phyloP scores from a whole-genome alignment of 2,329 filamentous ascomycete species.

The Corniculantispora saksenae region DNA sequence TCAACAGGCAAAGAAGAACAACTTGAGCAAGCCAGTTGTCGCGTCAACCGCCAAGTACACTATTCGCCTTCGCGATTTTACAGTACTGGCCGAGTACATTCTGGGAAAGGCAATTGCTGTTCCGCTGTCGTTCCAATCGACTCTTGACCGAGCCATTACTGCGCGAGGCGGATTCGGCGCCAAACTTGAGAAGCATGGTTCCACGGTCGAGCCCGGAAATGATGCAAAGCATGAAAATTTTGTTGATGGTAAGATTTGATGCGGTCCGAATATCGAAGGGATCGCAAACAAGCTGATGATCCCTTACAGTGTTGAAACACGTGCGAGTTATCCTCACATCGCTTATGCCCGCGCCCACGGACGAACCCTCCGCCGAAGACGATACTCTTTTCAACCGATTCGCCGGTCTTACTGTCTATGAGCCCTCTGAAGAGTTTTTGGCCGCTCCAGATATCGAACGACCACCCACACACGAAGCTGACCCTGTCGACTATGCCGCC shows the following conservation, averaged over 20 bases:
- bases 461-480: conserved; percentile 29
- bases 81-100: conserved; percentile 21
- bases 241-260: neutral
- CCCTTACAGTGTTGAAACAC: conserved; percentile 6
- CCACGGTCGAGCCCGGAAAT: neutral
- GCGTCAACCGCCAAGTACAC: conserved; percentile 1
- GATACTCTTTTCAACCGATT: neutral
- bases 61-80: conserved; percentile 25
- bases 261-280: no score
- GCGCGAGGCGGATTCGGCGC: conserved; percentile 23
- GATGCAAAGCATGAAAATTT: conserved; percentile 16
- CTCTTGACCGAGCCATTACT: conserved; percentile 24
- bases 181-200: conserved; percentile 9
- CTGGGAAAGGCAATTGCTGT: conserved; percentile 18
- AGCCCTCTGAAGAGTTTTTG: conserved; percentile 26
- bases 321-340: conserved; percentile 23
- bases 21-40: neutral
- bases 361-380: neutral
- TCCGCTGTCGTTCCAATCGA: conserved; percentile 16
- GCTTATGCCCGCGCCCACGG: conserved; percentile 2
- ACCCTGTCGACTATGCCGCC: conserved; percentile 29
- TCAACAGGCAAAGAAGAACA: neutral
- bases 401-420: neutral
- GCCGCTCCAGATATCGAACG: conserved; percentile 32
- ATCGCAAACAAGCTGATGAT: neutral